Base-by-base conservation (phyloP, 306 rosid genomes). In the Ziziphus jujuba region DNA sequence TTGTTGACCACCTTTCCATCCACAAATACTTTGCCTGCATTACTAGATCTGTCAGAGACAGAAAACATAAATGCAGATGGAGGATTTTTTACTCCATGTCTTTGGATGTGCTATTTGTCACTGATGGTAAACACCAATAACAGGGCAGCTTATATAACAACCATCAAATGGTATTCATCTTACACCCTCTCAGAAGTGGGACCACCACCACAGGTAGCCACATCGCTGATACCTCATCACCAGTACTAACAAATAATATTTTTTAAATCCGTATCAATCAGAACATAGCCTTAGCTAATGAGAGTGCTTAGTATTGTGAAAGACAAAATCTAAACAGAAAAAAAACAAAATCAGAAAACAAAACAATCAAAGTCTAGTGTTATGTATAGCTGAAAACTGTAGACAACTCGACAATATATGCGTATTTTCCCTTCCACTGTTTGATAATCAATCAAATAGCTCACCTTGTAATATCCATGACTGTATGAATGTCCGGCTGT, bases 401-500 rank as follows among this genome's bases (percentile, higher is more conserved):
- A 10, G 4, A 52, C 8, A 40, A 21, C 10, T 9, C n/a, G 7
- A 34, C 10, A 7, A 8, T 7, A 19, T 33, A 28, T 20, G 10
- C 31, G 24, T 19, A 11, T 8, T 59, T 13, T 59, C 5, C n/a
- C 8, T 9, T 54, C 19, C 9, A 36, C 51, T 38, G 5, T 47
- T 31, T 22, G 20, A 20, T 55, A 17, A 13, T 47, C 21, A n/a
- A 57, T 22, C 35, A 33, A 54, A 40, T 60, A 70, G 64, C 57
- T 79, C 71, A 90, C 98, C 98, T 86, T 90, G 97, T 80, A 90
- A 67, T 67, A 90, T 93, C 98, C 97, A 93, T 8, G 98, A 90
- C 59, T 88, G 98, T 36, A 93, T 88, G 61, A 84, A 70, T 21
- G 91, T 86, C 78, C 98, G 84, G 82, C 96, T 90, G 73, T 88